Base-by-base conservation (phyloP, 2,329 filamentous ascomycete genomes). In the Clathrospora elynae region DNA sequence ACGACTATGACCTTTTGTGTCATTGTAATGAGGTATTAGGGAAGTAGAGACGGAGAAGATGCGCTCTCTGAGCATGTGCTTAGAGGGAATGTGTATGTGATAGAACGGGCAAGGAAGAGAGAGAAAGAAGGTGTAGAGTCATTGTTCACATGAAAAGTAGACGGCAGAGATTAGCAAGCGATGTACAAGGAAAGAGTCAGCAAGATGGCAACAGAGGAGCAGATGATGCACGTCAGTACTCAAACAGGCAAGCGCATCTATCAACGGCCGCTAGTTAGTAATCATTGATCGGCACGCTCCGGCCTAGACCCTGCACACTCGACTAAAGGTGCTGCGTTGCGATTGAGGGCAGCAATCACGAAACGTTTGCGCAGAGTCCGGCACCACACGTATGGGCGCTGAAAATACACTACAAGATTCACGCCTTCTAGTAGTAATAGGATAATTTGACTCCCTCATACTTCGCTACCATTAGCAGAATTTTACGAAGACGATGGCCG, bases 1-100 rank as follows among this genome's bases (percentile, higher is more conserved):
- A 99, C 86, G 32, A 99, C 80, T 13, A 95, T 80, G 41, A 87
- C 83, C 71, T 89, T 93, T 60, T 88, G 80, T 24, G 60, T 46
- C 63, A 69, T 68, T 7, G 22, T 34, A 28, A 25, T 19, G 33
- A 46, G 26, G 16, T 17, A 26, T 26, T 30, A 35, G 33, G 25
- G 12, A 40, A 32, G 36, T 31, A 14, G 18, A 42, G 23, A 13
- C 11, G 24, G 13, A 12, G 20, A 4, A n/a, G 19, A 23, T 17
- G n/a, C 7, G 13, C 20, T 11, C 10, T 12, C 12, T 9, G 13
- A 28, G 26, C 14, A 23, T n/a, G 35, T 34, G 32, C 28, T 37
- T 26, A 18, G 25, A 36, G 6, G 23, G 26, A 43, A 18, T 18
- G 16, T 18, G 18, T 28, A 25, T 22, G 16, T 40, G 25, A 16